Conservation (phyloP, 345 rosid species). For the Eucalyptus curtisii region DNA sequence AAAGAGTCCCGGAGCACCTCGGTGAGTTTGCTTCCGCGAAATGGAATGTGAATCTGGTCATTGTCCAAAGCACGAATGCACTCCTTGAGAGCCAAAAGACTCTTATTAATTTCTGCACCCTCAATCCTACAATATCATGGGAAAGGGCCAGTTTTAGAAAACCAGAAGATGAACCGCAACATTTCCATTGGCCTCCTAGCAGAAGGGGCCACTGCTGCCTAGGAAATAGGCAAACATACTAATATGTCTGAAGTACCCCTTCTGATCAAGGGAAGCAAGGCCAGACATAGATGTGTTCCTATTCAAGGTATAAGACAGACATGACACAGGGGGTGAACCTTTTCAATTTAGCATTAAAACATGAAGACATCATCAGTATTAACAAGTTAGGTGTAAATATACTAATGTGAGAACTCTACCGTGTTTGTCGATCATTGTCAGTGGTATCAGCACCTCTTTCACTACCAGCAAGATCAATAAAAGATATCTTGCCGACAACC, state of each 20-base stretch:
- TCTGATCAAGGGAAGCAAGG: neutral
- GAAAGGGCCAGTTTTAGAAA: neutral
- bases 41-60: slow-evolving; percentile 95
- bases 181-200: neutral
- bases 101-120: slow-evolving; percentile 94
- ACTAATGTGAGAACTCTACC: slow-evolving; percentile 21
- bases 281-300: neutral
- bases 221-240: neutral
- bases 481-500: slow-evolving; percentile 91
- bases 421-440: slow-evolving; percentile 95
- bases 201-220: neutral
- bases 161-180: neutral
- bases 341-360: neutral
- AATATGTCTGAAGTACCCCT: neutral
- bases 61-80: slow-evolving; percentile 96
- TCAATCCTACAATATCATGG: slow-evolving; percentile 50
- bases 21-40: slow-evolving; percentile 93
- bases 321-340: neutral
- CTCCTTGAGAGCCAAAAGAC: slow-evolving; percentile 94
- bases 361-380: neutral
- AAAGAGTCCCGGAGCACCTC: slow-evolving; percentile 97
- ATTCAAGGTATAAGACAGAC: neutral
- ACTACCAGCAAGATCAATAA: slow-evolving; percentile 99
- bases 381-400: neutral
- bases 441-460: slow-evolving; percentile 99